These are phyloP conservation scores for Agrostemma githago DNA, from an alignment of 148 eudicot species.

Conservation along the genomic window DNA sequence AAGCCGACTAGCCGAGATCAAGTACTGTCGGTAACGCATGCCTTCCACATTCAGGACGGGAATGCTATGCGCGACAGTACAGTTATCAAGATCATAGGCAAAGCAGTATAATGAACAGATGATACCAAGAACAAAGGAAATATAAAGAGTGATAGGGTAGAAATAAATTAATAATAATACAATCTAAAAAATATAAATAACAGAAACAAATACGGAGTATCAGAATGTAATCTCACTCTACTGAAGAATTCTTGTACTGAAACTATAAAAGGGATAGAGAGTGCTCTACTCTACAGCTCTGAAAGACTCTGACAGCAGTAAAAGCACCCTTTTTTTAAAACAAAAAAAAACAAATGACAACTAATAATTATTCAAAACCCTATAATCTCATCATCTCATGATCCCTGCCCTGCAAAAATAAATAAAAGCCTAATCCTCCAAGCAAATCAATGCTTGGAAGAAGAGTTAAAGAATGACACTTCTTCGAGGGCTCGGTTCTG, in stretches of 20 bases:
- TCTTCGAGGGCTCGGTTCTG: constrained; percentile 11
- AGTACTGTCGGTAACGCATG: no score
- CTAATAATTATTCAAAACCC: constrained; percentile 8
- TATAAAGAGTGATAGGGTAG: neutral
- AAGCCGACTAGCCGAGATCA: neutral
- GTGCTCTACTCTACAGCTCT: neutral
- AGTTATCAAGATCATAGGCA: neutral
- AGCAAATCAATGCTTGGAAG: constrained; percentile 10
- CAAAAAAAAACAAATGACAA: neutral
- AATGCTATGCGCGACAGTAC: no score
- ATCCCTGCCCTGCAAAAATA: constrained; percentile 20
- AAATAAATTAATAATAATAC: constrained; percentile 4
- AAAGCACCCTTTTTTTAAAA: constrained; percentile 15
- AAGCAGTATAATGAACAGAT: neutral
- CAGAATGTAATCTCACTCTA: constrained; percentile 13
- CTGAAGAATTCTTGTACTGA: constrained; percentile 4
- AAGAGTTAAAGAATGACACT: constrained; percentile 15
- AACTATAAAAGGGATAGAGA: constrained; percentile 2
- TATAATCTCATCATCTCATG: neutral
- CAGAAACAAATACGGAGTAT: constrained; percentile 3
- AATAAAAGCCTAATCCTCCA: constrained; percentile 10
- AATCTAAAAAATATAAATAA: constrained; percentile 8
- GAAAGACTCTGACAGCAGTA: neutral
- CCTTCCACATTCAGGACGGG: no score
- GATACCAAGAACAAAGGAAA: neutral